Evolutionary conservation across 2,329 filamentous ascomycete species (phyloP), one percentile per base, ranked within the genome.

Genomic region (Xylariomycetidae sp.): DNA sequence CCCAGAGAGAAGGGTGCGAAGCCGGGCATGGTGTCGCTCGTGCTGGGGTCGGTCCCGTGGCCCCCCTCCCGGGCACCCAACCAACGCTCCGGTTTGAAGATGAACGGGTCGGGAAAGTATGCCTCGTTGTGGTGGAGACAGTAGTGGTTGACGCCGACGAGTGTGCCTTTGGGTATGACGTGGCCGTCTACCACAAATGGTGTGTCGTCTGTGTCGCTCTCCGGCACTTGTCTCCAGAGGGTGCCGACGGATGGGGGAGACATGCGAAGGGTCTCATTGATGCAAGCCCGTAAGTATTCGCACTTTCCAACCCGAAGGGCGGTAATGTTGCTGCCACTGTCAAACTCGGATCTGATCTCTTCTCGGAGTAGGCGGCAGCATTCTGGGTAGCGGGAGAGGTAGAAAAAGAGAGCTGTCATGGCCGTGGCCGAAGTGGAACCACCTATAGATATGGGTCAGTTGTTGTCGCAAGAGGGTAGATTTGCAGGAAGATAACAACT

Each of bases 21-120:
- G 8, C 8, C 20, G 20, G 8, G 20, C 20, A 23, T 23, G n/a
- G n/a, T 8, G 20, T 23, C 20, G 8, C 20, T 8, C 8, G 20
- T 8, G n/a, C 8, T n/a, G 8, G 8, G 20, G 17, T 18, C 15
- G 15, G 9, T 16, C 15, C n/a, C 12, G 27, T 16, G n/a, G 15
- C n/a, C 27, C n/a, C n/a, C n/a, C n/a, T n/a, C n/a, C n/a, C n/a
- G n/a, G n/a, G n/a, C n/a, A n/a, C n/a, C n/a, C 3, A 63, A 48
- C 59, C 60, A 63, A 2, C 59, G 55, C 27, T 62, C 57, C 2
- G 61, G 60, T 0, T 46, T 39, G 31, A 46, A 64, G 1, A 18
- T 37, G 26, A 43, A 49, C 2, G 59, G 49, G 2, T 56, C 41
- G 2, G 51, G 48, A 32, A 51, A 62, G 40, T 60, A 58, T 6